Evolutionary conservation across 2,329 filamentous ascomycete species (phyloP), one percentile per base, ranked within the genome.

Genomic region (Botrytis deweyae): DNA sequence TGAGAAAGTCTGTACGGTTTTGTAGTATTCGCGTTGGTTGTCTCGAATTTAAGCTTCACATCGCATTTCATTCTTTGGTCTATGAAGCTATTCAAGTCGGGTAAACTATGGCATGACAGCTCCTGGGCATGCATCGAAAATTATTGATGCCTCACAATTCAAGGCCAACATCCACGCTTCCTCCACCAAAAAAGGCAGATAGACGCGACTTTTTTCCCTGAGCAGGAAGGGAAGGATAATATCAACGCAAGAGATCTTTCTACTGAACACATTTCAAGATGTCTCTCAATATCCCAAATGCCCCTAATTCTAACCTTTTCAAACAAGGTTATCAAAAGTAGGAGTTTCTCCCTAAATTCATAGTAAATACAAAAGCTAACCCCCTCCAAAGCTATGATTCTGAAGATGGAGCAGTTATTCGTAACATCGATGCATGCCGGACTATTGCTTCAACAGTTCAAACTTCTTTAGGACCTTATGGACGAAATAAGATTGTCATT

Each of bases 401-500:
- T 75, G 97, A 99, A 90, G 96, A 99, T 93, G 96, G 96, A 83
- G 97, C 96, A 79, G 95, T 99, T 78, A 88, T 98, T 78, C 94
- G 96, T 82, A 99, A 99, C 85, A 98, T 99, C 85, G 97, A 99
- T 82, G 96, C 97, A 83, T 99, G 96, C 87, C 90, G 95, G 78
- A 93, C 96, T 78, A 98, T 99, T 84, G 91, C 96, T 74, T 93
- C 93, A 80, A 99, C 96, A 70, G 96, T 99, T 68, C 94, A 97
- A 87, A 98, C 96, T 73, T 98, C 96, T 64, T 89, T 99, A 52
- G 97, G 96, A 70, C 96, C 96, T 75, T 98, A 97, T 85, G 96
- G 96, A 81, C 93, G 96, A 84, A 99, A 99, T 88, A 99, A 99
- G 87, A 95, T 99, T 82, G 94, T 99, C 86, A 98, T 99, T 88